A percentile compares a stretch with the other conserved stretches of the same genome.
These are phyloP conservation scores for Cephalotrichum gorgonifer DNA, from an alignment of 2,329 filamentous ascomycete genomes.

Conservation along the genomic window DNA sequence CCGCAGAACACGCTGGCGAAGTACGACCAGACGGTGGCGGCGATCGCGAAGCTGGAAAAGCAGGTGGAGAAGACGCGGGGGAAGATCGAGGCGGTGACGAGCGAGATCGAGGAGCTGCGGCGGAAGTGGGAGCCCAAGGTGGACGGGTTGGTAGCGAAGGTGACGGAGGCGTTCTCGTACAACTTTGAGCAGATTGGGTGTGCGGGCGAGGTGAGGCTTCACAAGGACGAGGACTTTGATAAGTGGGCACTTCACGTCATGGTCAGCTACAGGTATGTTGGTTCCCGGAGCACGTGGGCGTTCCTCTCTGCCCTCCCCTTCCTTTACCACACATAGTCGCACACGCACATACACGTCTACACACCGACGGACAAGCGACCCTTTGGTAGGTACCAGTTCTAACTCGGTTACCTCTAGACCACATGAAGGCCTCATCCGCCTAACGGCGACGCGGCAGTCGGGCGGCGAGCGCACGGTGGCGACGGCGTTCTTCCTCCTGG, in stretches of 20 bases:
- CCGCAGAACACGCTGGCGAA: slow-evolving; percentile 67
- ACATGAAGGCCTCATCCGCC: slow-evolving; percentile 17
- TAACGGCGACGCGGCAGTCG: slow-evolving; percentile 88
- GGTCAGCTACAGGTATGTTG: slow-evolving; percentile 87
- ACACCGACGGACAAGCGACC: too few relatives aligned
- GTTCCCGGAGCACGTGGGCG: too few relatives aligned
- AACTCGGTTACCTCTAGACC: slow-evolving; percentile 7
- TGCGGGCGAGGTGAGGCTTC: slow-evolving; percentile 77
- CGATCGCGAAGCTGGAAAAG: slow-evolving; percentile 56
- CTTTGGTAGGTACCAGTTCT: not conserved
- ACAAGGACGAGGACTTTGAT: slow-evolving; percentile 90
- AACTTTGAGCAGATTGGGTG: slow-evolving; percentile 94
- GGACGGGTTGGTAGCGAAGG: slow-evolving; percentile 65
- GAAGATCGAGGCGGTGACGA: slow-evolving; percentile 43
- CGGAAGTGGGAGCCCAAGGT: slow-evolving; percentile 74
- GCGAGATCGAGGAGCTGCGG: slow-evolving; percentile 55
- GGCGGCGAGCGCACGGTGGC: slow-evolving; percentile 93
- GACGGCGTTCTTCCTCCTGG: slow-evolving; percentile 99
- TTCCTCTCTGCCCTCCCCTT: slow-evolving; percentile 8
- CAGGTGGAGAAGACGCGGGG: slow-evolving; percentile 43
- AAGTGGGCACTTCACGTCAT: slow-evolving; percentile 89
- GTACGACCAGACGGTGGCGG: slow-evolving; percentile 60
- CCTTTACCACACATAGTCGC: too few relatives aligned
- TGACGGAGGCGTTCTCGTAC: slow-evolving; percentile 83
- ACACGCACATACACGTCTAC: too few relatives aligned